These are phyloP conservation scores for Adansonia rubrostipa DNA, from an alignment of 441 rosid genomes.

Conservation along the genomic window DNA sequence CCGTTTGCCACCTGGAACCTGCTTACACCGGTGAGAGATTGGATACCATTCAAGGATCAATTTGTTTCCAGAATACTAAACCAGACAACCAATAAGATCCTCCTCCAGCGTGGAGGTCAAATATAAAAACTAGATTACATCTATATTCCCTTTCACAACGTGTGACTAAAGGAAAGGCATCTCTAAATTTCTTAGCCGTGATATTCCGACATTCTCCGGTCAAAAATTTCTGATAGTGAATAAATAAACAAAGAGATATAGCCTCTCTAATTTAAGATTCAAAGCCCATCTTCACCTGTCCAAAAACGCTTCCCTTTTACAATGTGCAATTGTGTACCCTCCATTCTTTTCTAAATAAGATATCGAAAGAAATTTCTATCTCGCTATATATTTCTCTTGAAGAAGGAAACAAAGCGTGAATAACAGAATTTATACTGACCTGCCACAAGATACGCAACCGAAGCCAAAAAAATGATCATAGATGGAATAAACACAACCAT, in stretches of 20 bases:
- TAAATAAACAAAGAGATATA: background rate
- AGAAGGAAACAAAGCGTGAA: background rate
- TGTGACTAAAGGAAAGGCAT: too few species aligned
- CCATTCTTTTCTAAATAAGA: background rate
- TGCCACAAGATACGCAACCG: conserved; percentile 70
- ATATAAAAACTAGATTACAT: background rate
- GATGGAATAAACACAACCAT: conserved; percentile 83
- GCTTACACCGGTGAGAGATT: background rate
- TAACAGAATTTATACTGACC: conserved; percentile 40
- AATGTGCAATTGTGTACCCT: conserved; percentile 5
- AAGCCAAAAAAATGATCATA: conserved; percentile 55
- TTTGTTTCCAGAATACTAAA: background rate
- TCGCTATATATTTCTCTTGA: background rate
- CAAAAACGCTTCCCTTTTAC: background rate
- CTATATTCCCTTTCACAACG: background rate
- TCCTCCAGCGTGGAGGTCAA: background rate
- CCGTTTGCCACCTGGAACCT: background rate
- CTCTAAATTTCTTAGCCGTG: too few species aligned
- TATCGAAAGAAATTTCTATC: background rate
- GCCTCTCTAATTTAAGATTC: background rate
- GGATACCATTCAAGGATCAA: background rate
- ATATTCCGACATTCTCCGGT: too few species aligned
- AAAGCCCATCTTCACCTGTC: background rate
- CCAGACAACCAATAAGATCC: conserved; percentile 1
- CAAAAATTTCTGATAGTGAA: too few species aligned